phyloP scores from a whole-genome alignment of 345 rosid genomes.

The Gossypium thurberi region DNA sequence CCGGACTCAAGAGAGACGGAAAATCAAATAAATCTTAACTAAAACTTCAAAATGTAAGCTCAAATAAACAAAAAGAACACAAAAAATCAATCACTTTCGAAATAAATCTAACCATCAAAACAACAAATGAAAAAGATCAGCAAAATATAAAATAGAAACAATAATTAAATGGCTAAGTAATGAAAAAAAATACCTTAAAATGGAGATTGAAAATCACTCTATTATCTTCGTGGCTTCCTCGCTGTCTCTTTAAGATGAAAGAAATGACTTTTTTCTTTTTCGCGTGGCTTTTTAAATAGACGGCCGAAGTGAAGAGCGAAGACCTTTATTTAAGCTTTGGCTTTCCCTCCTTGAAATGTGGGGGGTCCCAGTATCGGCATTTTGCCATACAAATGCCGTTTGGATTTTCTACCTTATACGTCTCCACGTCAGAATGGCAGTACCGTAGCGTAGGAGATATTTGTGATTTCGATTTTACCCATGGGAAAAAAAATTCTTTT shows the following conservation, averaged over 20 bases:
- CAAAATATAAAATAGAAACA: not conserved
- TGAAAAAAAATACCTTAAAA: not conserved
- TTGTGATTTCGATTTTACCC: not conserved
- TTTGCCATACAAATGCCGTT: not conserved
- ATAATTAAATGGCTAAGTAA: not conserved
- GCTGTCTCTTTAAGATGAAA: not conserved
- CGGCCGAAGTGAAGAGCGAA: not conserved
- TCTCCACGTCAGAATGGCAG: not conserved
- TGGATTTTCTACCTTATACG: not conserved
- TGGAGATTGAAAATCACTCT: not conserved
- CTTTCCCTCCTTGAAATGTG: not conserved
- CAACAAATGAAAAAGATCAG: not conserved
- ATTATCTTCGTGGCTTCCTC: not conserved
- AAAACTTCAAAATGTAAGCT: not conserved
- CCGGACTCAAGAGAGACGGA: not conserved
- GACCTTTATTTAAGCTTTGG: not conserved
- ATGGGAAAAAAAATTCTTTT: not conserved
- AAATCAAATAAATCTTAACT: not conserved
- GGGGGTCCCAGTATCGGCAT: not conserved
- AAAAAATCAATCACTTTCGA: not conserved
- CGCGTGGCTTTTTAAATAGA: not conserved
- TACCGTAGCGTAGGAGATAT: not conserved
- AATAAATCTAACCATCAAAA: constrained; percentile 1
- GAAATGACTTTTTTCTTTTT: too few relatives aligned
- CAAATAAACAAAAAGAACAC: not conserved